Evolutionary conservation across 495 filamentous ascomycete genomes (phyloP), one percentile per base, ranked within the genome.

Genomic region (Penicillium longicatenatum): DNA sequence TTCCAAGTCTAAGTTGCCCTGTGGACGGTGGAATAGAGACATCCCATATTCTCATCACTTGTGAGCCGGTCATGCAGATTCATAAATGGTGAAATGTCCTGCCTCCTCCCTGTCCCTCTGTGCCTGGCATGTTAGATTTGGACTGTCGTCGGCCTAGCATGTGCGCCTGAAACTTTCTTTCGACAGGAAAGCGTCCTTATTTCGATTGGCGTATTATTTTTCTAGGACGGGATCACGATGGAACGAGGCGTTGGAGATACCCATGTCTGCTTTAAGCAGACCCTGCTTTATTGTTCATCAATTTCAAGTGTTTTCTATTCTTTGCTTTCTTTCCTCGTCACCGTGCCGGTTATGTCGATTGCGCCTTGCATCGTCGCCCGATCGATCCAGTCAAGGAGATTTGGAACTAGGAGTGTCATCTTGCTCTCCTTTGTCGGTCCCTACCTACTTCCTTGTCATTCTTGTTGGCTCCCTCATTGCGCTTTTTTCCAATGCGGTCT

Each of bases 241-340:
- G 73, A 75, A 76, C 71, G 74, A 72, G 74, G 76, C 74, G 74
- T 78, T 77, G 73, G 75, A 78, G 75, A 79, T 79, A 79, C 76
- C 76, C 76, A 71, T 71, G 69, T 68, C 67, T 70, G 66, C 70
- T 73, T 73, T 73, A 71, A 69, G 62, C 64, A 68, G 67, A 65
- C 59, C 61, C 74, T 69, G 54, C 63, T 69, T 61, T 69, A 43
- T 52, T 31, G 61, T 54, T 63, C 71, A 50, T 69, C 60, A 39
- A 39, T 62, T 71, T 54, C 57, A 58, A 62, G 57, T 66, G 62
- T 65, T 62, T 62, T 69, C 64, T 61, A 63, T 69, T 64, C 59
- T 66, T 54, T 56, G 55, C 59, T 65, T 54, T 61, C 65, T 61
- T 57, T 50, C 63, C 60, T 58, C 22, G 16, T 26, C 26, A 6